phyloP scores from a whole-genome alignment of 441 rosid genomes.

The Capsella rubella region DNA sequence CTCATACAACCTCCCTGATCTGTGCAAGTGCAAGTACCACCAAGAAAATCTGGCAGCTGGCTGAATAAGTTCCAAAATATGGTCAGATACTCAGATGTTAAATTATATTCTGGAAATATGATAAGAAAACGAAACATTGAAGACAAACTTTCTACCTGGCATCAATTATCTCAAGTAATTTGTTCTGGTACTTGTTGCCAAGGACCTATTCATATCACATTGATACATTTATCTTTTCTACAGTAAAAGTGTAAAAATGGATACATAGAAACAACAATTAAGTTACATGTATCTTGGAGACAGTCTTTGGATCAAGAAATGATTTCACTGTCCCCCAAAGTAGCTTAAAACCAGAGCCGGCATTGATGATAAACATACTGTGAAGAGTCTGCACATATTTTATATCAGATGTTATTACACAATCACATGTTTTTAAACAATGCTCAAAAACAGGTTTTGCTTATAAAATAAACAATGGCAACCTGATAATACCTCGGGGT shows the following conservation, averaged over 20 bases:
- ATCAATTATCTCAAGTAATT: conserved; percentile 73
- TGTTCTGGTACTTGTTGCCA: conserved; percentile 75
- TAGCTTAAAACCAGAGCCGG: conserved; percentile 73
- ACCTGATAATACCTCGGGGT: conserved; percentile 59
- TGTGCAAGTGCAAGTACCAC: conserved; percentile 73
- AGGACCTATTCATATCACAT: conserved; percentile 55
- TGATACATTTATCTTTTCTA: conserved; percentile 10
- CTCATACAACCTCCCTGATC: conserved; percentile 80
- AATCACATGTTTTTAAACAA: not conserved
- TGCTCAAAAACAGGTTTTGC: not conserved
- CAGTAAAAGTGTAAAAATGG: not conserved
- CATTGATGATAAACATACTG: conserved; percentile 75
- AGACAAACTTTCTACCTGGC: conserved; percentile 55
- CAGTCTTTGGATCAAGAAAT: conserved; percentile 76
- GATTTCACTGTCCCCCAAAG: conserved; percentile 65
- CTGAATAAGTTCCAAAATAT: conserved; percentile 51
- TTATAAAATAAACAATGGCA: not conserved
- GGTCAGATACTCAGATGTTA: not conserved
- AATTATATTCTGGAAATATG: conserved; percentile 11
- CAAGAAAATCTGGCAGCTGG: conserved; percentile 77
- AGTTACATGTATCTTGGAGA: conserved; percentile 67
- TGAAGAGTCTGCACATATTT: conserved; percentile 63
- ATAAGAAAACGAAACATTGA: conserved; percentile 4
- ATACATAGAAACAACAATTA: conserved; percentile 1
- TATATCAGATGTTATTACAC: conserved; percentile 8